Base-by-base conservation (phyloP, 2,329 filamentous ascomycete genomes). In the Fusarium humuli region DNA sequence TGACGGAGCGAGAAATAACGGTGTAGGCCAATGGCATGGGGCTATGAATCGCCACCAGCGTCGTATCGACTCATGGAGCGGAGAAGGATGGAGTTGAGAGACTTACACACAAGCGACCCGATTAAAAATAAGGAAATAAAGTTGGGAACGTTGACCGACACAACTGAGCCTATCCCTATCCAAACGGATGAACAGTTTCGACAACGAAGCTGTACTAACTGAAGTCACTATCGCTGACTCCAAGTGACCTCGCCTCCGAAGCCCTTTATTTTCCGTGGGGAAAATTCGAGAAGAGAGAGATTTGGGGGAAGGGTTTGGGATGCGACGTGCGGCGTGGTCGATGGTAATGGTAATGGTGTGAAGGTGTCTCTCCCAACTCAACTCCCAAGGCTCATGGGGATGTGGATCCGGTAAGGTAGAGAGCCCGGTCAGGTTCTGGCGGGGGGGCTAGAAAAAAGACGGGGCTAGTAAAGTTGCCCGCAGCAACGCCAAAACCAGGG, bases 11-110 rank as follows among this genome's bases (percentile, higher is more conserved):
- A 59, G 47, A 54, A 59, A 66, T 57, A 60, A 67, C 57, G 50
- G 54, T 60, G 59, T 55, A 65, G 60, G 50, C 70, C 63, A 74
- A 73, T 75, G 66, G 64, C 53, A 65, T 62, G 50, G 62, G 61
- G 44, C 54, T 57, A 77, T 77, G 79, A 75, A 79, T 80, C 78
- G 75, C 71, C 74, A 75, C 72, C 75, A 75, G 70, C 47, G 57
- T 46, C 45, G 55, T 69, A 52, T 67, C 67, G 57, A 67, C 62
- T 70, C 67, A 60, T 66, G 61, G 47, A 61, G 47, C 65, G 53
- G 50, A 52, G 53, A 64, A 63, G 34, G 48, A 40, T 37, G 37
- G 40, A 55, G 37, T 57, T 46, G 47, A 49, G 41, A 46, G 63
- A 72, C 70, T 72, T 70, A 72, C 70, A 72, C 60, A 72, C 69